phyloP scores from a whole-genome alignment of 495 filamentous ascomycete genomes.

The Podospora pseudoanserina region DNA sequence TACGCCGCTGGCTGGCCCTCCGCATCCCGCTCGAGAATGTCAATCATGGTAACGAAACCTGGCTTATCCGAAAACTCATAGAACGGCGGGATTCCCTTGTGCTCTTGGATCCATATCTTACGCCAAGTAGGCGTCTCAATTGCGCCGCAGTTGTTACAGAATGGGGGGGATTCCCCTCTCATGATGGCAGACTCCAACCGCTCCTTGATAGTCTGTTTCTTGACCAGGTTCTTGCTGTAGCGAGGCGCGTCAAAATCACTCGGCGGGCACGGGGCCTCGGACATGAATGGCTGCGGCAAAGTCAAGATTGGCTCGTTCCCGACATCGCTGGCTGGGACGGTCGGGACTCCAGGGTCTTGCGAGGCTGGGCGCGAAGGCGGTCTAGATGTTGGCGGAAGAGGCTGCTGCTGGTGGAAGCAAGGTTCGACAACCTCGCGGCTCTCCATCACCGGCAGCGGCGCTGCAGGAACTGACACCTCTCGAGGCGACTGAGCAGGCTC shows the following conservation, averaged over 20 bases:
- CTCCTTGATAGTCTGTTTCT: slow-evolving; percentile 60
- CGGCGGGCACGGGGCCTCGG: slow-evolving; percentile 29
- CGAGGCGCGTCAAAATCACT: slow-evolving; percentile 28
- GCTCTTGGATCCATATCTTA: slow-evolving; percentile 73
- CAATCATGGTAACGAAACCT: slow-evolving; percentile 59
- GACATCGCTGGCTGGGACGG: slow-evolving; percentile 26
- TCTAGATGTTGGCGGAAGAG: slow-evolving; percentile 17
- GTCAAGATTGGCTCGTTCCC: slow-evolving; percentile 17
- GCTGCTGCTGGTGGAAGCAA: slow-evolving; percentile 9
- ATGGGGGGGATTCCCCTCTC: slow-evolving; percentile 73
- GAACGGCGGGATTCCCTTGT: slow-evolving; percentile 57
- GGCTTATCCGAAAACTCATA: slow-evolving; percentile 65
- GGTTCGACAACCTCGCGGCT: slow-evolving; percentile 16
- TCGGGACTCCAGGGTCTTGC: slow-evolving; percentile 2
- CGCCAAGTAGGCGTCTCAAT: slow-evolving; percentile 96
- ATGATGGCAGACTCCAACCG: slow-evolving; percentile 63
- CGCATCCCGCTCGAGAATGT: slow-evolving; percentile 58
- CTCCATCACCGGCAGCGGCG: background rate
- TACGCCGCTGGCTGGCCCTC: slow-evolving; percentile 58
- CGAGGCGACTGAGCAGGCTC: slow-evolving; percentile 4
- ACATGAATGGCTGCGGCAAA: slow-evolving; percentile 18
- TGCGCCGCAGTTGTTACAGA: slow-evolving; percentile 86
- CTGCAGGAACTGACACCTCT: background rate
- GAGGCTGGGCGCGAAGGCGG: slow-evolving; percentile 25
- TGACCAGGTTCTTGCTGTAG: slow-evolving; percentile 49